Conservation (phyloP, 345 rosid genomes). For the Capsella bursapastoris region DNA sequence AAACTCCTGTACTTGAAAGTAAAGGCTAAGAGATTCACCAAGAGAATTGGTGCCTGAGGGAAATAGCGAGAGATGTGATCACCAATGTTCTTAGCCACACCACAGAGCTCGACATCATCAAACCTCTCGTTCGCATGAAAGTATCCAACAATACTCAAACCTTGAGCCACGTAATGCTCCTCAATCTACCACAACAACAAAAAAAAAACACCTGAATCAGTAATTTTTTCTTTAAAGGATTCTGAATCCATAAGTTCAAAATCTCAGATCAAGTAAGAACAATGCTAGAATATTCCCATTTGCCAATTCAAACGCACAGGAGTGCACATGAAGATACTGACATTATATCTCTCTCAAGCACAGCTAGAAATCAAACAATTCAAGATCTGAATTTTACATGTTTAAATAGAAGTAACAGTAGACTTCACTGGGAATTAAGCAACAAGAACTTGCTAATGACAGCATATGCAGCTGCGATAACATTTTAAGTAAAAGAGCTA, state of each 20-base stretch:
- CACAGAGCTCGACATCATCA: constrained; percentile 73
- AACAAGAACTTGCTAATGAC: constrained; percentile 12
- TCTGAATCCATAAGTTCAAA: constrained; percentile 3
- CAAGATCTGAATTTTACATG: constrained; percentile 24
- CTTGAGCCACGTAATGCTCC: constrained; percentile 74
- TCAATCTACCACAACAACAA: constrained; percentile 59
- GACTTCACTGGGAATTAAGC: constrained; percentile 11
- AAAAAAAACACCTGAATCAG: background rate
- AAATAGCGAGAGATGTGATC: constrained; percentile 89
- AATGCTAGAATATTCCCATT: background rate
- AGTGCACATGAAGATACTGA: background rate
- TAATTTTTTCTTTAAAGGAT: background rate
- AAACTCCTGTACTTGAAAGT: background rate
- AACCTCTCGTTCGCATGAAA: constrained; percentile 95
- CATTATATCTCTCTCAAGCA: constrained; percentile 16
- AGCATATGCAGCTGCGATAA: constrained; percentile 7
- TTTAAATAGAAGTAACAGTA: constrained; percentile 1
- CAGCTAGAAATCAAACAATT: constrained; percentile 21
- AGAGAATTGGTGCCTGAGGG: constrained; percentile 72
- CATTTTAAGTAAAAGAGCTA: background rate
- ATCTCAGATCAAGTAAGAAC: constrained; percentile 14
- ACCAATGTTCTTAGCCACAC: constrained; percentile 82
- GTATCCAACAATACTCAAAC: constrained; percentile 81
- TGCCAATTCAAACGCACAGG: background rate
- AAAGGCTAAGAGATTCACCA: constrained; percentile 52